These are phyloP conservation scores for Chlamydomonas incerta DNA, from an alignment of 139 green algal genomes.

Conservation along the genomic window DNA sequence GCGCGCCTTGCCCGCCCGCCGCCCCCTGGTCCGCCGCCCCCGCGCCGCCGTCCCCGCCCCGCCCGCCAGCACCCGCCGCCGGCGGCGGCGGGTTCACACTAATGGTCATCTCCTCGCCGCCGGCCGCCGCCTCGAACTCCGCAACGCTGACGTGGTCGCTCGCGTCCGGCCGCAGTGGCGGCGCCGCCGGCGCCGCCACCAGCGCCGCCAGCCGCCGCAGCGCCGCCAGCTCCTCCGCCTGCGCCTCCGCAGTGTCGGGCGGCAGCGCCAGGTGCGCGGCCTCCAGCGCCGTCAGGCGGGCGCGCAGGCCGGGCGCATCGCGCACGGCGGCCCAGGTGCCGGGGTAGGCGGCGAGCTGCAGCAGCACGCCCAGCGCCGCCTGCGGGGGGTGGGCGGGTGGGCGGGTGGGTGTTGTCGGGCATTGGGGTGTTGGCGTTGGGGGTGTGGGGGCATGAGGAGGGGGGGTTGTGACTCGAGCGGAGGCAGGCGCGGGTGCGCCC, in stretches of 20 bases:
- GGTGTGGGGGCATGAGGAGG: too few relatives aligned
- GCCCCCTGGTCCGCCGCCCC: conserved; percentile 11
- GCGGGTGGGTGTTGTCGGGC: too few relatives aligned
- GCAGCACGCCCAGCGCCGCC: conserved; percentile 53
- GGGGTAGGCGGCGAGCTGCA: conserved; percentile 50
- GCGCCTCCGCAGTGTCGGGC: conserved; percentile 48
- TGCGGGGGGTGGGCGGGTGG: background rate
- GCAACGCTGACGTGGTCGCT: conserved; percentile 41
- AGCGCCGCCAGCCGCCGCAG: background rate
- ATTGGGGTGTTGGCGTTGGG: too few relatives aligned
- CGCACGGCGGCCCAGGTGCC: conserved; percentile 45
- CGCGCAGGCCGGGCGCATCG: conserved; percentile 19
- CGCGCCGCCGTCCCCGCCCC: background rate
- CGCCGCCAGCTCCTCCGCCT: conserved; percentile 23
- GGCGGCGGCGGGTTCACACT: background rate
- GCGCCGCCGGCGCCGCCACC: conserved; percentile 38
- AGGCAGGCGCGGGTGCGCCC: too few relatives aligned
- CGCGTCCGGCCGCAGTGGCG: background rate
- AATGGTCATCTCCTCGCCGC: background rate
- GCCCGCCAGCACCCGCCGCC: too few relatives aligned
- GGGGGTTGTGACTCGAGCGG: too few relatives aligned
- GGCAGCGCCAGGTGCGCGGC: conserved; percentile 45
- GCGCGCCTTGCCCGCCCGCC: background rate
- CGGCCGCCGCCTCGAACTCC: conserved; percentile 16
- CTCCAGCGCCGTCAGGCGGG: conserved; percentile 47